A percentile compares a stretch with the other conserved stretches of the same genome.
Conservation (phyloP, 208 protist genomes). For the Novymonas esmeraldas region DNA sequence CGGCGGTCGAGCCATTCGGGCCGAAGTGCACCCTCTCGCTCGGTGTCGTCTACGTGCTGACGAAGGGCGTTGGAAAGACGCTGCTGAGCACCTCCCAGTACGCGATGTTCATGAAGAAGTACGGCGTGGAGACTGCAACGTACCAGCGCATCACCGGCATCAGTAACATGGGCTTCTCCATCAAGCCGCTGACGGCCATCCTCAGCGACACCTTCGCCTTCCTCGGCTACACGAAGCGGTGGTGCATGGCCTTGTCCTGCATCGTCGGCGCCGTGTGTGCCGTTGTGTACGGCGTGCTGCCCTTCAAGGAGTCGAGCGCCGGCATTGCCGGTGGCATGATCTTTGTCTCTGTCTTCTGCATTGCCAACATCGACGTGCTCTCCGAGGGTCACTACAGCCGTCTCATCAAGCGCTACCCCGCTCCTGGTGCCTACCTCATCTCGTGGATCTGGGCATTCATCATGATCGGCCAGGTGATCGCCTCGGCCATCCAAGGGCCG, state of each 20-base stretch:
- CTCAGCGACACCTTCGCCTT: slow-evolving; percentile 43
- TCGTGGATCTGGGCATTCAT: slow-evolving; percentile 45
- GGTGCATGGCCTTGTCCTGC: slow-evolving; percentile 42
- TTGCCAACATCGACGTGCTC: slow-evolving; percentile 52
- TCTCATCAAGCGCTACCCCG: slow-evolving; percentile 32
- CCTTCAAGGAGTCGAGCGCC: slow-evolving; percentile 28
- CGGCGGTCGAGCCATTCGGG: slow-evolving; percentile 33
- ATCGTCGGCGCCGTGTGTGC: slow-evolving; percentile 26
- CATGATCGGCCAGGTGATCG: slow-evolving; percentile 31
- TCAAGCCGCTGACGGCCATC: slow-evolving; percentile 46
- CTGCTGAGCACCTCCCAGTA: slow-evolving; percentile 30
- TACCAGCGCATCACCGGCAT: slow-evolving; percentile 44
- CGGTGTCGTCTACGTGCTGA: slow-evolving; percentile 37
- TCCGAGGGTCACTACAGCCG: slow-evolving; percentile 51
- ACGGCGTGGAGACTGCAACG: slow-evolving; percentile 10
- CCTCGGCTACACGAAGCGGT: slow-evolving; percentile 51
- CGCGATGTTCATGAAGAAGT: slow-evolving; percentile 46
- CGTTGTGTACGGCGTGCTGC: slow-evolving; percentile 38
- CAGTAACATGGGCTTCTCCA: slow-evolving; percentile 43
- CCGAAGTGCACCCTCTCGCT: slow-evolving; percentile 31
- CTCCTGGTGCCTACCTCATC: slow-evolving; percentile 31
- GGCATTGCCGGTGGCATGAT: slow-evolving; percentile 30
- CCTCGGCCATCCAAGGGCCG: slow-evolving; percentile 35
- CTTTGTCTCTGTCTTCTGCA: slow-evolving; percentile 38
- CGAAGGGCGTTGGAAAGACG: slow-evolving; percentile 34